Conservation (phyloP, 345 rosid genomes). For the Citrus cavaleriei region DNA sequence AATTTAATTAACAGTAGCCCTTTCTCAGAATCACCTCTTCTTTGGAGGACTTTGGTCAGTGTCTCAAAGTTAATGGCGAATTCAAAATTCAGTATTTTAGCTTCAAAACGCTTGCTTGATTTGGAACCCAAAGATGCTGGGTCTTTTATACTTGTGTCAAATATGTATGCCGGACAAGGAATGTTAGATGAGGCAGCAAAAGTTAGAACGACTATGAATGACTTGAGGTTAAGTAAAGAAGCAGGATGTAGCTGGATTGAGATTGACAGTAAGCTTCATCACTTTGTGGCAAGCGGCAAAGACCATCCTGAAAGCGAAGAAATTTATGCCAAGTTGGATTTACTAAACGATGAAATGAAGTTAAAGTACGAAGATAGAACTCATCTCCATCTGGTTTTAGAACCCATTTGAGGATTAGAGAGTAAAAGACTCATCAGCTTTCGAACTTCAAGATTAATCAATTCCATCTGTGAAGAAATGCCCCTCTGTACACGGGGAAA, state of each 20-base stretch:
- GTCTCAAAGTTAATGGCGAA: slow-evolving; percentile 19
- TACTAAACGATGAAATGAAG: slow-evolving; percentile 23
- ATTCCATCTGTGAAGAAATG: background rate
- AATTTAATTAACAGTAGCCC: slow-evolving; percentile 21
- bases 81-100: slow-evolving; percentile 18
- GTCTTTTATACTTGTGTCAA: slow-evolving; percentile 30
- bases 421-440: background rate
- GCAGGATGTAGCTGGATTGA: slow-evolving; percentile 39
- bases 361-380: background rate
- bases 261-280: slow-evolving; percentile 26
- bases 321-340: slow-evolving; percentile 29
- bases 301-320: slow-evolving; percentile 27
- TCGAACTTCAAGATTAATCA: background rate
- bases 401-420: background rate
- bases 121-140: slow-evolving; percentile 31
- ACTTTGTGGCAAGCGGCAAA: slow-evolving; percentile 24
- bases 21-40: slow-evolving; percentile 21
- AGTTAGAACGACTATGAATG: slow-evolving; percentile 27
- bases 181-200: slow-evolving; percentile 23
- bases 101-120: slow-evolving; percentile 26
- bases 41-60: slow-evolving; percentile 31
- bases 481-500: background rate
- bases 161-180: slow-evolving; percentile 24
- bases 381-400: slow-evolving; percentile 11
- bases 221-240: slow-evolving; percentile 25